phyloP scores from a whole-genome alignment of 495 filamentous ascomycete genomes.

The Endocarpon pusillum region DNA sequence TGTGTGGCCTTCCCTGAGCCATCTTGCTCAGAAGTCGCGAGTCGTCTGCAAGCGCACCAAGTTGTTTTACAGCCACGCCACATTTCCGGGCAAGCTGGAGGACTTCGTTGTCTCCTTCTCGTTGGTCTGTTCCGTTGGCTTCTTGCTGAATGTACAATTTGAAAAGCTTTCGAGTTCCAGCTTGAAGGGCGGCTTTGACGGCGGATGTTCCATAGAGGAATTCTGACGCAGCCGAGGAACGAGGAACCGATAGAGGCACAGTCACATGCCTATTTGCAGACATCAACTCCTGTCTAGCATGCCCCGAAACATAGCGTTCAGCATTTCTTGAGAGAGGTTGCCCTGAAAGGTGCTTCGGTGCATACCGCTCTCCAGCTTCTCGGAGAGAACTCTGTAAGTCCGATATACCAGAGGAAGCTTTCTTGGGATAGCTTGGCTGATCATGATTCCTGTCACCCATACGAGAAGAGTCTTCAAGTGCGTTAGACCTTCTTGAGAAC shows the following conservation, averaged over 20 bases:
- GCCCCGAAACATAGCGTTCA: no score
- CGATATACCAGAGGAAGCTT: no score
- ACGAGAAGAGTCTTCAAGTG: no score
- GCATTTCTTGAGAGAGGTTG: no score
- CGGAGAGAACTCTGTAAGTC: no score
- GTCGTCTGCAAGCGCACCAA: slow-evolving; percentile 31
- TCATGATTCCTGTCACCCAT: no score
- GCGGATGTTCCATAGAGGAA: slow-evolving; percentile 76
- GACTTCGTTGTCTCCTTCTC: slow-evolving; percentile 25
- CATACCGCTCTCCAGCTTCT: no score
- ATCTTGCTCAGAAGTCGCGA: slow-evolving; percentile 64
- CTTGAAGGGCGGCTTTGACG: slow-evolving; percentile 65
- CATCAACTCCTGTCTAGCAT: no score
- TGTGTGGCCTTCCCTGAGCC: slow-evolving; percentile 70
- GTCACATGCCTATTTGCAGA: slow-evolving; percentile 21
- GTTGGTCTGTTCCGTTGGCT: slow-evolving; percentile 25
- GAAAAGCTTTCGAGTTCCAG: slow-evolving; percentile 54
- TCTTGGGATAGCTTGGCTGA: no score
- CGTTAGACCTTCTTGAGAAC: no score
- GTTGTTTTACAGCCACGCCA: slow-evolving; percentile 34
- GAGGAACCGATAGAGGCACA: slow-evolving; percentile 46
- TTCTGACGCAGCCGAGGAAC: slow-evolving; percentile 72
- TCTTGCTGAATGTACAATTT: slow-evolving; percentile 59
- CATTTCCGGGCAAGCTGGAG: slow-evolving; percentile 40
- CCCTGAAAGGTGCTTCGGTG: no score